These are phyloP conservation scores for Stachybotrys echinatus DNA, from an alignment of 2,329 filamentous ascomycete genomes.

Conservation along the genomic window DNA sequence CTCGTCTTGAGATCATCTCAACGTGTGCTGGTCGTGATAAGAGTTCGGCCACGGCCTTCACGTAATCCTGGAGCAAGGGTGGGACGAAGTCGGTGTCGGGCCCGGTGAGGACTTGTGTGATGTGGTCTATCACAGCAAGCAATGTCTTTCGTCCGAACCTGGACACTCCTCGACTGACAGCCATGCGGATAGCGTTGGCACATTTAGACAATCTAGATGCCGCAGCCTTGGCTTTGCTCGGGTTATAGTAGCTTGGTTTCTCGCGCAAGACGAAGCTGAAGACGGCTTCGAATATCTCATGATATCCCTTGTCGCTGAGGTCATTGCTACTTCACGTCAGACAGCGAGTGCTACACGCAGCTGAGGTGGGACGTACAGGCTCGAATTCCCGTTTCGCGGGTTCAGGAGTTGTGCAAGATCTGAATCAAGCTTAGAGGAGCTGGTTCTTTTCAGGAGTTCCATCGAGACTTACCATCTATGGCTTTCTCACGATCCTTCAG, in stretches of 20 bases:
- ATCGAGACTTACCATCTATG: conserved; percentile 31
- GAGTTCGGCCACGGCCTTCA: conserved; percentile 67
- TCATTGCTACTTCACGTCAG: conserved; percentile 21
- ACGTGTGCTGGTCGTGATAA: conserved; percentile 71
- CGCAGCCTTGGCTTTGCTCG: conserved; percentile 45
- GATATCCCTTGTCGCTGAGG: conserved; percentile 72
- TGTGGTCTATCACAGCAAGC: conserved; percentile 74
- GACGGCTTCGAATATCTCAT: conserved; percentile 73
- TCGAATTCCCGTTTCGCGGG: conserved; percentile 26
- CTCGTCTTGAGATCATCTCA: conserved; percentile 63
- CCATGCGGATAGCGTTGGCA: conserved; percentile 65
- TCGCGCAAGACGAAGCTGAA: conserved; percentile 67
- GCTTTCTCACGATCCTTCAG: conserved; percentile 33
- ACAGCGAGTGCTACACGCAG: conserved; percentile 6
- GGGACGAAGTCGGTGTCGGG: conserved; percentile 58
- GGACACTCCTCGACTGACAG: conserved; percentile 63
- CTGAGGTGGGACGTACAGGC: conserved; percentile 24
- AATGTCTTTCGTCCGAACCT: conserved; percentile 72
- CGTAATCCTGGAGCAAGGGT: conserved; percentile 70
- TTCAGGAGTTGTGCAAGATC: conserved; percentile 34
- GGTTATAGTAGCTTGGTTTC: conserved; percentile 56
- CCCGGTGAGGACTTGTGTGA: conserved; percentile 66
- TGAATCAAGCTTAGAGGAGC: conserved; percentile 7
- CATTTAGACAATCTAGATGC: conserved; percentile 59
- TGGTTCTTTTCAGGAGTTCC: not conserved